These are phyloP conservation scores for Arabidopsis lyrata DNA, from an alignment of 441 rosid species.

Conservation along the genomic window DNA sequence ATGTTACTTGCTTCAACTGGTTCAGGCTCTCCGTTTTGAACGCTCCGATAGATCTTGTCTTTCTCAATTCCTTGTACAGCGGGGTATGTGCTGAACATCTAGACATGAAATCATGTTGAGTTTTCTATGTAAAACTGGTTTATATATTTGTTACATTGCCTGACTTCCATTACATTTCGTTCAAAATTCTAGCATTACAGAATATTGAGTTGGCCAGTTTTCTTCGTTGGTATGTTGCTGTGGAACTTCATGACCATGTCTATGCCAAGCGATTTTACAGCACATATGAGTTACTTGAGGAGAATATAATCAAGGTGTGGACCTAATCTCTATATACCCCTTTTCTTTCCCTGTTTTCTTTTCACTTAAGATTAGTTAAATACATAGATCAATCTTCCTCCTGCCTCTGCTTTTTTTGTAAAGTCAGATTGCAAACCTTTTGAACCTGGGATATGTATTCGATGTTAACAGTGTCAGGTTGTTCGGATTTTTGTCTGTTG, in stretches of 20 bases:
- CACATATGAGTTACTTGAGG: slow-evolving; percentile 81
- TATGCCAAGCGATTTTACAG: slow-evolving; percentile 81
- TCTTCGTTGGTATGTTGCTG: slow-evolving; percentile 96
- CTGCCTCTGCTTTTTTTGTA: neutral
- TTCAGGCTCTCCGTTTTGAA: slow-evolving; percentile 99
- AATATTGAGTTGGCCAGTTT: slow-evolving; percentile 96
- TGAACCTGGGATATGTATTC: slow-evolving; percentile 22
- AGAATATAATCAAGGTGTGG: slow-evolving; percentile 81
- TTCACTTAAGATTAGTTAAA: slow-evolving; percentile 7
- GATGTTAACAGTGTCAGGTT: slow-evolving; percentile 8
- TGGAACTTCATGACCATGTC: slow-evolving; percentile 87
- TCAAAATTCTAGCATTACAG: slow-evolving; percentile 66
- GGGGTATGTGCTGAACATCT: slow-evolving; percentile 67
- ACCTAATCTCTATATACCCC: slow-evolving; percentile 5
- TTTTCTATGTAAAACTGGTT: slow-evolving; percentile 20
- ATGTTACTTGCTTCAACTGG: slow-evolving; percentile 97
- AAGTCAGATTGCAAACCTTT: slow-evolving; percentile 15
- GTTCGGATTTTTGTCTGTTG: neutral
- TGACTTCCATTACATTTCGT: slow-evolving; percentile 46
- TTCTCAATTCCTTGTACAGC: slow-evolving; percentile 91
- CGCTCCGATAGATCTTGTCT: slow-evolving; percentile 96
- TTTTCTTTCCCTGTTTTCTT: neutral
- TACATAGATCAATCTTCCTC: slow-evolving; percentile 1
- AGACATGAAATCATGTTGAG: slow-evolving; percentile 20
- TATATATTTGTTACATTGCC: slow-evolving; percentile 20